phyloP scores from a whole-genome alignment of 345 rosid genomes.

The Linum tenue region DNA sequence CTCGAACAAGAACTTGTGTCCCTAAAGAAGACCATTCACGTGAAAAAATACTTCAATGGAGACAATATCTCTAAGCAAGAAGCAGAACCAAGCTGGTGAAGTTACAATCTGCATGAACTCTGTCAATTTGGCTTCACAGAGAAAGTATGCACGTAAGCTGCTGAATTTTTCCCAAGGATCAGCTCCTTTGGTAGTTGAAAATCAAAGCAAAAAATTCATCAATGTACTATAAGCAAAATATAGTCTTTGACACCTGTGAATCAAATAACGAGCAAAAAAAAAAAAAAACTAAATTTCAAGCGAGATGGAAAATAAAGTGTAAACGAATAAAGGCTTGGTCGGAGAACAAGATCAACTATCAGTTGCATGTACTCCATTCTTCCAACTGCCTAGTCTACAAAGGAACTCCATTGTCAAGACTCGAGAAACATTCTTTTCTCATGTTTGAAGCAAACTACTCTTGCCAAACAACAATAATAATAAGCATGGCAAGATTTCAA shows the following conservation, averaged over 20 bases:
- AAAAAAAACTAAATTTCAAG: too few relatives aligned
- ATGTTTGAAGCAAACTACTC: background rate
- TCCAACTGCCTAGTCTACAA: too few relatives aligned
- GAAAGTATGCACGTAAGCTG: conserved; percentile 41
- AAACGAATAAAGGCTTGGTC: too few relatives aligned
- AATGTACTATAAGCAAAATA: too few relatives aligned
- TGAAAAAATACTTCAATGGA: conserved; percentile 21
- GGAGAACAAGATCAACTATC: too few relatives aligned
- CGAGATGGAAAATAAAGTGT: too few relatives aligned
- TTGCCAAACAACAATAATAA: background rate
- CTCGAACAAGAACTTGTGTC: conserved; percentile 56
- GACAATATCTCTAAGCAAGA: conserved; percentile 38
- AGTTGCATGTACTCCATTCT: too few relatives aligned
- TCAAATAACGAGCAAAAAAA: too few relatives aligned
- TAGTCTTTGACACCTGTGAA: too few relatives aligned
- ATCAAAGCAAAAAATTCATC: too few relatives aligned
- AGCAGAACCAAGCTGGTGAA: conserved; percentile 42
- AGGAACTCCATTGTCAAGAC: too few relatives aligned
- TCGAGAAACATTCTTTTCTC: background rate
- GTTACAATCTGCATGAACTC: conserved; percentile 46
- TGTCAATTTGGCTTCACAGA: conserved; percentile 46
- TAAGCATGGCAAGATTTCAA: background rate
- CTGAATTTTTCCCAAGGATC: conserved; percentile 28
- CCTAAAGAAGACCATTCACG: conserved; percentile 39
- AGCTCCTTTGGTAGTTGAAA: conserved; percentile 15